Evolutionary conservation across 495 filamentous ascomycete species (phyloP), one percentile per base, ranked within the genome.

Genomic region (Rusavskia elegans): DNA sequence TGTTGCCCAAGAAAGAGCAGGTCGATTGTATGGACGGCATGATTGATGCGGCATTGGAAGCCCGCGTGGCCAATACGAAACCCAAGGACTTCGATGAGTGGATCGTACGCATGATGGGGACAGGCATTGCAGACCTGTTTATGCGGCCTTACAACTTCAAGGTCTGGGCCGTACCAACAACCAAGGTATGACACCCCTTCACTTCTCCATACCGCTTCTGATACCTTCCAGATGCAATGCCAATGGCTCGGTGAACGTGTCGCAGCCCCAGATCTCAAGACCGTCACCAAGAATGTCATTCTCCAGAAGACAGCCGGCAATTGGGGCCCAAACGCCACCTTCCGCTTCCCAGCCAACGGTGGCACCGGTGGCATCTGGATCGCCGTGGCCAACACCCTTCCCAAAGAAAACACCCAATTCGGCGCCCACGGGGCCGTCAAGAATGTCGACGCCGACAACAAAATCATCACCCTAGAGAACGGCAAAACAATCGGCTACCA

Each of bases 81-180:
- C 92, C 93, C 49, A 83, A 86, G 71, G 74, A 89, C 72, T 99
- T 99, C 59, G 93, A 99, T 61, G 89, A 97, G 74, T 97, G 92
- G 92, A 97, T 99, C 62, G 67, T 97, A 56, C 80, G 90, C 53
- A 93, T 80, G 72, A 90, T 87, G 77, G 92, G 92, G 61, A 70
- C 71, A 58, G 92, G 93, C 59, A 76, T 99, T 57, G 92, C 92
- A 53, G 81, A 99, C 68, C 72, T 89, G 51, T 99, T 99, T 81
- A 99, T 99, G 92, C 74, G 93, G 61, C 92, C 92, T 44, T 99
- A 99, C 79, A 99, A 99, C 80, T 97, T 80, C 81, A 99, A 99
- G 73, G 92, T 97, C 64, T 99, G 92, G 92, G 93, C 92, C 53
- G 90, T 97, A 61, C 92, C 93, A 38, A 97, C 93, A 25, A 93